phyloP scores from a whole-genome alignment of 169 alveolate genomes.

The Theileria orientalis region DNA sequence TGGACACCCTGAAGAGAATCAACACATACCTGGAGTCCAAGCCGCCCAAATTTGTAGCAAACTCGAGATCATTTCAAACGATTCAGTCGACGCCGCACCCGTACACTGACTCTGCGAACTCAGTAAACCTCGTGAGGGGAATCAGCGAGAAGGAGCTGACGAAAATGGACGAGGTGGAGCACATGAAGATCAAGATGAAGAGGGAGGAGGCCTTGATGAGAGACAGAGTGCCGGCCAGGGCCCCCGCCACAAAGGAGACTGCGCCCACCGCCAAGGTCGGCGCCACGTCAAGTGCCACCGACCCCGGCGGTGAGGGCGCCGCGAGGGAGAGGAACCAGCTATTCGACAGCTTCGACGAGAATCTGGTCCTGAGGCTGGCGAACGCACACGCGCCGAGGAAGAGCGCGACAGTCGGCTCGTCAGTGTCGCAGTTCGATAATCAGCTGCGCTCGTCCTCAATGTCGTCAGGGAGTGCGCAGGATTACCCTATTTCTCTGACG shows the following conservation, averaged over 20 bases:
- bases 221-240: too few species aligned
- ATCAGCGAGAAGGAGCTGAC: too few species aligned
- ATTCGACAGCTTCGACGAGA: neutral
- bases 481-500: too few species aligned
- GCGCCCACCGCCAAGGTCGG: neutral
- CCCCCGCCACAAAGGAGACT: too few species aligned
- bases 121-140: too few species aligned
- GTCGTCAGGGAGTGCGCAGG: too few species aligned
- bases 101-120: too few species aligned
- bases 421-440: neutral
- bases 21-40: neutral
- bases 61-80: neutral
- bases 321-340: neutral
- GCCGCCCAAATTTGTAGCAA: slow-evolving; percentile 2
- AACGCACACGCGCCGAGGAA: neutral
- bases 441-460: neutral
- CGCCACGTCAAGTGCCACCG: neutral
- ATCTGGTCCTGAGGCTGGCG: neutral
- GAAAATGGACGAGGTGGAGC: too few species aligned
- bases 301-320: neutral
- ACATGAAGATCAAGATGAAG: too few species aligned
- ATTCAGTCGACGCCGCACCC: neutral
- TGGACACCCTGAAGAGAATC: neutral
- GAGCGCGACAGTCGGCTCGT: neutral
- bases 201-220: too few species aligned